Percentiles rank a stretch among this genome's conserved stretches.
Conservation (phyloP, 805 yeast genomes). For the Geotrichum ghanense region DNA sequence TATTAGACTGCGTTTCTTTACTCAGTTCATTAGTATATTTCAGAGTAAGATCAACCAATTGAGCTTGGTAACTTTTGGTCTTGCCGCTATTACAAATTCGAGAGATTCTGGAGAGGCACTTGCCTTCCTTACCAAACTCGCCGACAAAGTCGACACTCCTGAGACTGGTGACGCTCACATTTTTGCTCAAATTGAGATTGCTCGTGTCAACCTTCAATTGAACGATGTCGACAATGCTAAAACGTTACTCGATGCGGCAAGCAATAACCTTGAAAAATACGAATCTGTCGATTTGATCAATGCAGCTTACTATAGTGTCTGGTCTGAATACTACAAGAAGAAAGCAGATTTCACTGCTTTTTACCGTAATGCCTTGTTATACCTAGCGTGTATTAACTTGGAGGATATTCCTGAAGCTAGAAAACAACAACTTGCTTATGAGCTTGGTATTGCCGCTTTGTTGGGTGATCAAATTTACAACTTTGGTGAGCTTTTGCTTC, state of each 20-base stretch:
- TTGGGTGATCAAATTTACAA: constrained; percentile 88
- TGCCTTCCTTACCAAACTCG: constrained; percentile 34
- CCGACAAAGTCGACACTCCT: constrained; percentile 34
- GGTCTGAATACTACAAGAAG: constrained; percentile 61
- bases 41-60: constrained; percentile 66
- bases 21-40: constrained; percentile 57
- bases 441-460: constrained; percentile 74
- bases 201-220: constrained; percentile 53
- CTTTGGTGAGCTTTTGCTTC: constrained; percentile 89
- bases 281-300: constrained; percentile 55
- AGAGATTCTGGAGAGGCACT: constrained; percentile 38
- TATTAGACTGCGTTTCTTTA: constrained; percentile 55
- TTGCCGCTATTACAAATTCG: constrained; percentile 38
- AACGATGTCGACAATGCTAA: constrained; percentile 49
- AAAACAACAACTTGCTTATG: constrained; percentile 49
- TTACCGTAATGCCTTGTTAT: constrained; percentile 72
- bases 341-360: constrained; percentile 70
- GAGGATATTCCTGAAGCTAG: constrained; percentile 30
- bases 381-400: constrained; percentile 60
- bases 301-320: constrained; percentile 74
- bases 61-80: constrained; percentile 64
- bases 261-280: constrained; percentile 43
- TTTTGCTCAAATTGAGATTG: constrained; percentile 58
- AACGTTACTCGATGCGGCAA: constrained; percentile 51
- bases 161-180: constrained; percentile 38